Percentiles rank a stretch among this genome's conserved stretches.
Evolutionary conservation across 164 flowering plant species (phyloP).

Genomic region (Tetrastigma voinierianum): DNA sequence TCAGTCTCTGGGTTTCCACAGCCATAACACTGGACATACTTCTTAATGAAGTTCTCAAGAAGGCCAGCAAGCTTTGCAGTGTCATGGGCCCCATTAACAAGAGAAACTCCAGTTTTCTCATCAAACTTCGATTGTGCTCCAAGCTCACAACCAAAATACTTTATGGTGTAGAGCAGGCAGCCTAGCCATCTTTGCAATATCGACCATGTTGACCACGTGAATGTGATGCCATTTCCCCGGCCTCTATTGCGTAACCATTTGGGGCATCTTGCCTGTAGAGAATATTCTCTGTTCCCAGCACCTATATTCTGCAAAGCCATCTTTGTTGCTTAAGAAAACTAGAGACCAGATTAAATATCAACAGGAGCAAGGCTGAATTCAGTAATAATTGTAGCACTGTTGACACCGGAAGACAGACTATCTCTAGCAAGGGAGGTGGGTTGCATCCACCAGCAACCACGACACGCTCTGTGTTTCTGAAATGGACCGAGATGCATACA

Average conservation of each 20-base stretch:
- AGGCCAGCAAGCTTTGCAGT: slow-evolving; percentile 56
- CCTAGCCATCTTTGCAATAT: slow-evolving; percentile 76
- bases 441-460: too few relatives aligned
- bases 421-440: slow-evolving; percentile 5
- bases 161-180: slow-evolving; percentile 75
- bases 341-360: slow-evolving; percentile 8
- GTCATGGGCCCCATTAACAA: slow-evolving; percentile 59
- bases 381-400: not conserved
- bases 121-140: slow-evolving; percentile 86
- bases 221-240: slow-evolving; percentile 85
- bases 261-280: slow-evolving; percentile 86
- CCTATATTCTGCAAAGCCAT: slow-evolving; percentile 84
- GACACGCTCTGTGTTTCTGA: too few relatives aligned
- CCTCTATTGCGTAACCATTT: slow-evolving; percentile 78
- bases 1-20: slow-evolving; percentile 70
- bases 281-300: slow-evolving; percentile 73
- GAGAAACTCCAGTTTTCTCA: slow-evolving; percentile 51
- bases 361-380: slow-evolving; percentile 10
- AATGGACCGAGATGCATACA: too few relatives aligned
- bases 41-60: slow-evolving; percentile 63
- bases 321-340: slow-evolving; percentile 8
- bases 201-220: slow-evolving; percentile 79
- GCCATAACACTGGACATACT: slow-evolving; percentile 63
- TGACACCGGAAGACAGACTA: slow-evolving; percentile 4
- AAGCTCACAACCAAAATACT: slow-evolving; percentile 78